These are phyloP conservation scores for Botrytis sinoallii DNA, from an alignment of 2,329 filamentous ascomycete genomes.

Conservation along the genomic window DNA sequence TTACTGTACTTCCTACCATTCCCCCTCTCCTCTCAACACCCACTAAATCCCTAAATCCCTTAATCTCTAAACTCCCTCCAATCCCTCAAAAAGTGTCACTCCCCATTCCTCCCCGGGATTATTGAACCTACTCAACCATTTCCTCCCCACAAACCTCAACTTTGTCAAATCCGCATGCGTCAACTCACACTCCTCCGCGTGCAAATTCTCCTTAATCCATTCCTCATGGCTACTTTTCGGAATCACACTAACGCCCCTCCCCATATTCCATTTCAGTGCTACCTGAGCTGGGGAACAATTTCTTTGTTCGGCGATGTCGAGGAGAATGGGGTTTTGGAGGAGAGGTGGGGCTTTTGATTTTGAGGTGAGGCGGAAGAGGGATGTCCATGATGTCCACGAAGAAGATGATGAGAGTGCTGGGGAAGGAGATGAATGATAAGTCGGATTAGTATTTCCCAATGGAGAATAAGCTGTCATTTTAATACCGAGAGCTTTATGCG, in stretches of 20 bases:
- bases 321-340: constrained; percentile 3
- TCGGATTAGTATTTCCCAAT: constrained; percentile 47
- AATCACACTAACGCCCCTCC: constrained; percentile 48
- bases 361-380: neutral
- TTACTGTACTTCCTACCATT: neutral
- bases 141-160: constrained; percentile 35
- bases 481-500: constrained; percentile 35
- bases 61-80: neutral
- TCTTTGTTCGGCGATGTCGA: neutral
- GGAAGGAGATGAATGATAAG: constrained; percentile 9
- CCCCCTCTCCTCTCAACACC: neutral
- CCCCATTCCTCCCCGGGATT: constrained; percentile 42
- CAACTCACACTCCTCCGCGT: constrained; percentile 48
- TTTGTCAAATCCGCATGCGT: constrained; percentile 40
- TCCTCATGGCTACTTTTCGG: constrained; percentile 48
- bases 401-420: neutral
- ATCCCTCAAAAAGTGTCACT: constrained; percentile 22
- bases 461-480: constrained; percentile 40
- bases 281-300: constrained; percentile 42
- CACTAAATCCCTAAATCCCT: neutral
- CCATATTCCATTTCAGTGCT: constrained; percentile 48
- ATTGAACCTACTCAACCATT: constrained; percentile 34
- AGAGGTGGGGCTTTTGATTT: neutral
- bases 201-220: constrained; percentile 46
- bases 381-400: neutral